A percentile compares a stretch with the other conserved stretches of the same genome.
Conservation (phyloP, 371 early-diverging fungal genomes). For the Actinomortierella ambigua region DNA sequence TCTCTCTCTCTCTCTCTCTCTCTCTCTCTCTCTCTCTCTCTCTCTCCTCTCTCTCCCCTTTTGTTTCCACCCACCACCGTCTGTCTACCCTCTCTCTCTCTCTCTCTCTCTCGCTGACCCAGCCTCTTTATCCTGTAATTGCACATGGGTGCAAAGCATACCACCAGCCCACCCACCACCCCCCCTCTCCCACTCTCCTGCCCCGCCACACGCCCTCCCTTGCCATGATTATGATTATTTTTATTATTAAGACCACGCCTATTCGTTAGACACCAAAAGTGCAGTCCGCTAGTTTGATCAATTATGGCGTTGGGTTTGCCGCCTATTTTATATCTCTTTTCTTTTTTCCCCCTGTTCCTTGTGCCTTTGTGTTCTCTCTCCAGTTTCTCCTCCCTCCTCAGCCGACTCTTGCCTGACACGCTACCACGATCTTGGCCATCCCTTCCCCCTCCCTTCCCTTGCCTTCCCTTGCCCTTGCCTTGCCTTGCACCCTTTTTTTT, state of each 20-base stretch:
- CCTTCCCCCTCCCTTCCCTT: too few relatives aligned
- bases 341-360: conserved; percentile 37
- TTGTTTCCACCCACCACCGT: conserved; percentile 11
- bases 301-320: too few relatives aligned
- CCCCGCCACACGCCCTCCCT: too few relatives aligned
- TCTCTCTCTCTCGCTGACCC: neutral
- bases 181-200: too few relatives aligned
- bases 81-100: conserved; percentile 15
- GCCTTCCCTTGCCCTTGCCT: too few relatives aligned
- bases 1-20: too few relatives aligned
- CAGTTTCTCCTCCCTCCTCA: neutral
- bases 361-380: conserved; percentile 8
- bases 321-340: conserved; percentile 49
- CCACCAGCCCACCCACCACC: conserved; percentile 9
- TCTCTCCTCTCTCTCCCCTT: conserved; percentile 12
- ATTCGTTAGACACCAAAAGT: too few relatives aligned
- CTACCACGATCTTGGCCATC: too few relatives aligned
- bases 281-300: too few relatives aligned
- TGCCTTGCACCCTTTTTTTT: neutral
- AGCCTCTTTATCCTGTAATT: neutral
- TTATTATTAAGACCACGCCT: too few relatives aligned
- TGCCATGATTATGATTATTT: too few relatives aligned
- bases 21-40: neutral
- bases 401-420: too few relatives aligned
- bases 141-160: conserved; percentile 41